phyloP scores from a whole-genome alignment of 257 asterid species.

The Solanum chilense region DNA sequence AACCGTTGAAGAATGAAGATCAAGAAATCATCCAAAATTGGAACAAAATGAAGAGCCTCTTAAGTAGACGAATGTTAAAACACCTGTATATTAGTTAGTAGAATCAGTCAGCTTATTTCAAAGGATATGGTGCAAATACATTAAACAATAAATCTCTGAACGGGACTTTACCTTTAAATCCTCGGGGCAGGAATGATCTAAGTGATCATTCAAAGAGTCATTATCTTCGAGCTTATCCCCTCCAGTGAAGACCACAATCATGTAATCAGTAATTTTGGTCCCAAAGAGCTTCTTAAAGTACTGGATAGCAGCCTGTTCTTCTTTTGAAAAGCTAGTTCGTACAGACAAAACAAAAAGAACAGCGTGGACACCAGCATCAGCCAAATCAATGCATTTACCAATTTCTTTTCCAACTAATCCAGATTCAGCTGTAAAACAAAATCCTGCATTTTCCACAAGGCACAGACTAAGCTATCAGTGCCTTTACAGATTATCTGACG shows the following conservation, averaged over 20 bases:
- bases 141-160: not conserved
- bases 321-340: conserved; percentile 52
- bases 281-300: conserved; percentile 57
- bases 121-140: not conserved
- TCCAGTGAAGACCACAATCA: conserved; percentile 70
- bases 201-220: conserved; percentile 37
- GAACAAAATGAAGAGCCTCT: not conserved
- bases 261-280: conserved; percentile 40
- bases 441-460: conserved; percentile 24
- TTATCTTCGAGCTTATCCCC: conserved; percentile 78
- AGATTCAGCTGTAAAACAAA: conserved; percentile 35
- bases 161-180: conserved; percentile 35
- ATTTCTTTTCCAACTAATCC: conserved; percentile 46
- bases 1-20: not conserved
- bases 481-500: not conserved
- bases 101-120: not conserved
- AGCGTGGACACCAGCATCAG: conserved; percentile 84
- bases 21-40: not conserved
- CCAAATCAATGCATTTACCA: conserved; percentile 55
- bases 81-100: not conserved
- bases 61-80: not conserved
- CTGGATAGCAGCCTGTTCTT: conserved; percentile 54
- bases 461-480: not conserved
- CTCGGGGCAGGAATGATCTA: conserved; percentile 35
- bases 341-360: conserved; percentile 64